Evolutionary conservation across 352 stramenopile genomes (phyloP), one percentile per base, ranked within the genome.

Genomic region (Phytophthora pluvialis): DNA sequence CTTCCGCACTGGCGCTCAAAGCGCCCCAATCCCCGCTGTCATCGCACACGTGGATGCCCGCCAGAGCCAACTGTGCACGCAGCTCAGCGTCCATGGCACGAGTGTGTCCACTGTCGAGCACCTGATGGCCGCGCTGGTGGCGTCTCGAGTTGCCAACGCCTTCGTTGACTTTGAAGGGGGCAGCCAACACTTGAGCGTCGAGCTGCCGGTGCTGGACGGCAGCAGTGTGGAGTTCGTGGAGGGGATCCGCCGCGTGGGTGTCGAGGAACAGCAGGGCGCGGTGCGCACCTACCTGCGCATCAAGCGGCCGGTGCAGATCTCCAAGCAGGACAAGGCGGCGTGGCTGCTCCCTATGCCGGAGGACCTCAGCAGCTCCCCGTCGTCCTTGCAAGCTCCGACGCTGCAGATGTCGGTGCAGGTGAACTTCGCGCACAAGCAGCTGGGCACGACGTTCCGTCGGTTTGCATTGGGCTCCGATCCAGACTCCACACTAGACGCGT

Each of bases 131-230:
- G 82, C 80, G 39, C 64, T 91, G 7, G 72, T 77, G 21, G 80
- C 77, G 6, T 59, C 72, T 13, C 62, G 73, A 18, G 47, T 93
- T 28, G 73, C 67, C 2, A 86, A 88, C 52, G 75, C 68, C 11
- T 67, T 72, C 31, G 60, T 93, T 0, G 67, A 83, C 9, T 56
- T 86, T 39, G 62, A 74, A 46, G 46, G 29, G 0, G 16, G 53
- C 9, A 26, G 51, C 4, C 40, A 64, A 5, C 13, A 6, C 16
- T 38, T 15, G 13, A 65, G 47, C 6, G 49, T 81, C 5, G 84
- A 93, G 60, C 31, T 93, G 35, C 84, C 84, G 4, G 79, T 91
- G 48, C 64, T 93, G 31, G 84, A 93, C 47, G 84, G 84, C 8
- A 91, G 80, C 57, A 88, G 79, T 52, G 26, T 70, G 10, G 44